Percentiles rank a stretch among this genome's conserved stretches.
phyloP scores from a whole-genome alignment of 2,329 filamentous ascomycete genomes.

The Pseudofabraea citricarpa region DNA sequence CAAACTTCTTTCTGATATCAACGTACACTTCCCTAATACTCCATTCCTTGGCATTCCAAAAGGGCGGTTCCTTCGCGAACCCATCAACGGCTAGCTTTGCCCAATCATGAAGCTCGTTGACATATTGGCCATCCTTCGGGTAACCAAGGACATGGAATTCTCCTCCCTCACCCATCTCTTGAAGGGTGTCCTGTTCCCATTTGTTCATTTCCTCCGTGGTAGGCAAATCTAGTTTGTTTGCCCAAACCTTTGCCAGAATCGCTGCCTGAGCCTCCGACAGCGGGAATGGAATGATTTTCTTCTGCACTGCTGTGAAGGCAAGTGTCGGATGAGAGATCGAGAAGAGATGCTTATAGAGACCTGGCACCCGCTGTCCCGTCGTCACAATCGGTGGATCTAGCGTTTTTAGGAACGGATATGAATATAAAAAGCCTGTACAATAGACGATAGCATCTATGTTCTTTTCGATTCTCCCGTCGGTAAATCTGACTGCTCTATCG shows the following conservation, averaged over 20 bases:
- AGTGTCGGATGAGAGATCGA: constrained; percentile 72
- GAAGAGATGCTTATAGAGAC: constrained; percentile 77
- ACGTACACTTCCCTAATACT: constrained; percentile 69
- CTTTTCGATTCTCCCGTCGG: constrained; percentile 58
- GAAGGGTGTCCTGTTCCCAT: constrained; percentile 54
- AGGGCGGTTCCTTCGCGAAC: constrained; percentile 61
- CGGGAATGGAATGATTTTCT: constrained; percentile 86
- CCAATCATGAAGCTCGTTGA: constrained; percentile 66
- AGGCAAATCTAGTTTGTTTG: constrained; percentile 64
- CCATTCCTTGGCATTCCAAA: constrained; percentile 65
- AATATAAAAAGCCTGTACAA: constrained; percentile 86
- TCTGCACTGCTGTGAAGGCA: constrained; percentile 69
- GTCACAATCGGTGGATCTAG: constrained; percentile 53
- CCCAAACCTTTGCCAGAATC: constrained; percentile 71
- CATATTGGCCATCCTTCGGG: constrained; percentile 62
- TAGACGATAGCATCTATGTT: constrained; percentile 76
- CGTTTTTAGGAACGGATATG: constrained; percentile 64
- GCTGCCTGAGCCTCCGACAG: constrained; percentile 75
- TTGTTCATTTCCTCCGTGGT: constrained; percentile 55
- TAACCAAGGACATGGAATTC: constrained; percentile 44
- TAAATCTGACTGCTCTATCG: constrained; percentile 59
- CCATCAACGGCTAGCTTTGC: constrained; percentile 42
- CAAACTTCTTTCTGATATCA: constrained; percentile 68
- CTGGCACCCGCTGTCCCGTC: constrained; percentile 64
- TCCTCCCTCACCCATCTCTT: constrained; percentile 37